A percentile compares a stretch with the other conserved stretches of the same genome.
Evolutionary conservation across 805 yeast genomes (phyloP).

Genomic region (Nakazawaea molendinolei): DNA sequence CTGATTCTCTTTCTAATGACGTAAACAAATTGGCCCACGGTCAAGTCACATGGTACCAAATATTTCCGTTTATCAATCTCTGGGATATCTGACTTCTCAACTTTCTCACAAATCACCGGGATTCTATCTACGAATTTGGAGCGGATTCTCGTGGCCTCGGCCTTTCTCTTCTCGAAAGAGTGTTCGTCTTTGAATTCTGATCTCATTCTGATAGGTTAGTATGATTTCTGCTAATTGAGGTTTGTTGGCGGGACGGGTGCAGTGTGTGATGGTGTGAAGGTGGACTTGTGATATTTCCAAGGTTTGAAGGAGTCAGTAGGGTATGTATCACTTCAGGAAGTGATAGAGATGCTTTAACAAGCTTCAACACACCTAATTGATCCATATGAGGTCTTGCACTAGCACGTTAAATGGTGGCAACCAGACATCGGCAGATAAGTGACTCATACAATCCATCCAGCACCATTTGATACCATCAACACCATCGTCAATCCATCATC

Average conservation of each 20-base stretch:
- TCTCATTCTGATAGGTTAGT: conserved; percentile 47
- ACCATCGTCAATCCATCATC: too few relatives aligned
- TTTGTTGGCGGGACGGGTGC: too few relatives aligned
- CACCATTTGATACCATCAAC: too few relatives aligned
- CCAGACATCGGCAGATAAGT: too few relatives aligned
- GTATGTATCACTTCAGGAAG: too few relatives aligned
- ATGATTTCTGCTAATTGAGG: too few relatives aligned
- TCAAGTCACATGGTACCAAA: conserved; percentile 90
- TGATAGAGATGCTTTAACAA: neutral
- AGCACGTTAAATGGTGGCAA: too few relatives aligned
- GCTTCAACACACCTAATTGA: neutral
- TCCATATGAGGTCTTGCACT: too few relatives aligned
- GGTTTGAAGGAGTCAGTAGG: too few relatives aligned
- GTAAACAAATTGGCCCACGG: conserved; percentile 97
- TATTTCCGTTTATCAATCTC: conserved; percentile 97
- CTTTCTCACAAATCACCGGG: conserved; percentile 96
- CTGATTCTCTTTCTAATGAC: conserved; percentile 95
- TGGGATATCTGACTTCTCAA: conserved; percentile 92
- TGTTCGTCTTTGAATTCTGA: conserved; percentile 94
- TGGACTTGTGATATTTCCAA: too few relatives aligned
- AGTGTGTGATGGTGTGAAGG: too few relatives aligned
- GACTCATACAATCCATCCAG: too few relatives aligned
- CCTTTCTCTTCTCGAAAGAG: conserved; percentile 91
- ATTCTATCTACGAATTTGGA: conserved; percentile 86
- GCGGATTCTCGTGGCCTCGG: conserved; percentile 87